Percentiles rank a stretch among this genome's conserved stretches.
Conservation (phyloP, 2,329 filamentous ascomycete species). For the Pestalotiopsis sp. region DNA sequence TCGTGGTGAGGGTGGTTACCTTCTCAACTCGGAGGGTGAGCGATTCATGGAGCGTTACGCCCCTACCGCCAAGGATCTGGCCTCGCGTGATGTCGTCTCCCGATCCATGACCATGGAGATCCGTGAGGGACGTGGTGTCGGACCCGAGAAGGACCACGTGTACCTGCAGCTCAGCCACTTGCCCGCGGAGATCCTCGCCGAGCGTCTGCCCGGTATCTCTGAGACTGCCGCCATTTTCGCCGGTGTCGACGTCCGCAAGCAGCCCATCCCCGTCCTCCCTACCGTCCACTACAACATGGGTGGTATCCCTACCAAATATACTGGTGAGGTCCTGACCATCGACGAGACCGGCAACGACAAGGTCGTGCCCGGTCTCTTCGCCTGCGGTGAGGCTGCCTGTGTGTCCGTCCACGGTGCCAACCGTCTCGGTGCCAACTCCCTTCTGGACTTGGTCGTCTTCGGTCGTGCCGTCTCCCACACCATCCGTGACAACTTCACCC, state of each 20-base stretch:
- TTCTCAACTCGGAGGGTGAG: constrained; percentile 97
- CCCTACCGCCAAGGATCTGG: constrained; percentile 96
- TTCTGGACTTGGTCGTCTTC: constrained; percentile 96
- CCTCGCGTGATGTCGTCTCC: constrained; percentile 93
- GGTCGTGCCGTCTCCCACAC: constrained; percentile 97
- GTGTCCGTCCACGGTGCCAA: constrained; percentile 98
- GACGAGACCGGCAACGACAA: constrained; percentile 87
- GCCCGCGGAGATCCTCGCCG: constrained; percentile 87
- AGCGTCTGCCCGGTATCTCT: constrained; percentile 97
- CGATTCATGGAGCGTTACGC: constrained; percentile 99
- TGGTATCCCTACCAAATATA: constrained; percentile 97
- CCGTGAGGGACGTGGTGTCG: constrained; percentile 94
- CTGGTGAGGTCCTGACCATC: constrained; percentile 89
- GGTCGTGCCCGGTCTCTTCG: constrained; percentile 92
- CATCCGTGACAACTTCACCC: constrained; percentile 91
- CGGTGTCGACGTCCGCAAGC: constrained; percentile 94
- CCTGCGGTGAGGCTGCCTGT: constrained; percentile 95
- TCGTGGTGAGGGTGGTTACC: constrained; percentile 96
- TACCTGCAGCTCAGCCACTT: constrained; percentile 97
- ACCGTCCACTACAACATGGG: constrained; percentile 99
- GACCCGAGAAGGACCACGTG: constrained; percentile 97
- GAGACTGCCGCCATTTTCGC: constrained; percentile 98
- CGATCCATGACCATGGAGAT: constrained; percentile 99
- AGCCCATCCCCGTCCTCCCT: constrained; percentile 93
- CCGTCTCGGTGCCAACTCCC: constrained; percentile 96